Base-by-base conservation (phyloP, 2,329 filamentous ascomycete species). In the Phyllosticta paracitricarpa region DNA sequence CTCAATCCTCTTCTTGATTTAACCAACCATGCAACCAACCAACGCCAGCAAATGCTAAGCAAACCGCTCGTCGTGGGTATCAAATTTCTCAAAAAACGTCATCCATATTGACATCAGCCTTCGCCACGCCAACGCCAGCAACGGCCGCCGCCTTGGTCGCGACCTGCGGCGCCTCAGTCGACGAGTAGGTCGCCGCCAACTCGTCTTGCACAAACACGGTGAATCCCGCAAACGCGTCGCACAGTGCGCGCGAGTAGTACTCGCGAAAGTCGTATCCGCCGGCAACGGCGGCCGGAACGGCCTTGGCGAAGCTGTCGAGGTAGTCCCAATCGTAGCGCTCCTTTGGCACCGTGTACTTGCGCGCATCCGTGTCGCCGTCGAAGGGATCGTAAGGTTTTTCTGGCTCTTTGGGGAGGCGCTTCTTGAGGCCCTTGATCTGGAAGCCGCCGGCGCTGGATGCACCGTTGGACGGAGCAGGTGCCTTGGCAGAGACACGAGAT, bases 351-450 rank as follows among this genome's bases (percentile, higher is more conserved):
- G 90, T 93, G 67, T 92, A 87, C 66, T 87, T 80, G 25, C 70
- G 70, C 9, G 80, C 79, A 58, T 92, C 82, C 55, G 82, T 76
- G 64, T 92, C 76, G 0, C 91, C 94, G 51, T 85, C 91, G 71
- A 94, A 96, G 0, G 93, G 89, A 76, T 97, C 91, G 76, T 96
- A 97, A 0, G 90, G 87, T 62, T 86, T 85, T 68, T 91, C 85
- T 5, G 83, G 83, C 40, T 83, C 82, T 1, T 83, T 81, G 2
- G 81, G 79, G 61, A 81, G 78, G 58, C 80, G 79, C 62, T 79
- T 86, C 74, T 89, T 91, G 62, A 97, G 81, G 1, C 93, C 93
- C 66, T 89, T 88, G 74, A 97, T 92, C 2, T 87, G 70, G 55
- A 83, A 78, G n/a, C 73, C 72, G 2, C 64, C 2, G 19, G 19